Conservation (phyloP, 1,284 basidiomycete species). For the Irpex lacteus region DNA sequence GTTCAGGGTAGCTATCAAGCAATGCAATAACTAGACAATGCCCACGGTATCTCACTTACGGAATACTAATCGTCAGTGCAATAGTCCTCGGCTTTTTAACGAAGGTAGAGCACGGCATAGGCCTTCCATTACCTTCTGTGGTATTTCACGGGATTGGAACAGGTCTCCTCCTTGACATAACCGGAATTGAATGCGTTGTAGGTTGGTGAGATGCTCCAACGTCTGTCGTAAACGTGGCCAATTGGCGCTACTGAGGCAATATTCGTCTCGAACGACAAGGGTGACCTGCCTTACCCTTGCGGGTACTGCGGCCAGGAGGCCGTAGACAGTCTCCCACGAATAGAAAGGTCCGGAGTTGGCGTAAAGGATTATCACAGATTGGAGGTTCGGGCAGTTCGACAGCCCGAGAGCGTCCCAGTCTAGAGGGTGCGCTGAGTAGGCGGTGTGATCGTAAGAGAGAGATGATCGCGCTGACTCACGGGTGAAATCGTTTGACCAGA, state of each 20-base stretch:
- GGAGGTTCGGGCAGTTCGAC: conserved; percentile 6
- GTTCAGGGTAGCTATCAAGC: background rate
- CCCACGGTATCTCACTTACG: background rate
- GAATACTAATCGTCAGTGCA: background rate
- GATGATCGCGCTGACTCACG: background rate
- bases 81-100: background rate
- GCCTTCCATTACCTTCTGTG: background rate
- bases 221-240: conserved; percentile 3
- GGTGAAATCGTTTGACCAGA: conserved; percentile 11
- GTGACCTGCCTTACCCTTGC: conserved; percentile 4
- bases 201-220: conserved; percentile 4
- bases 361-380: conserved; percentile 8
- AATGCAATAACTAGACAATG: background rate
- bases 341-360: conserved; percentile 14
- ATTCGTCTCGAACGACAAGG: conserved; percentile 10
- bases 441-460: background rate
- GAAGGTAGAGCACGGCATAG: background rate
- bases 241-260: conserved; percentile 9
- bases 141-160: conserved; percentile 10
- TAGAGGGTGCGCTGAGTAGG: background rate
- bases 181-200: conserved; percentile 5
- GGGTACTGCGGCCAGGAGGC: conserved; percentile 9
- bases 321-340: conserved; percentile 12
- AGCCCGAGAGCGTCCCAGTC: conserved; percentile 11
- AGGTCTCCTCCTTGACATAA: conserved; percentile 11